Base-by-base conservation (phyloP, 352 stramenopile genomes). In the Phytophthora aleatoria region DNA sequence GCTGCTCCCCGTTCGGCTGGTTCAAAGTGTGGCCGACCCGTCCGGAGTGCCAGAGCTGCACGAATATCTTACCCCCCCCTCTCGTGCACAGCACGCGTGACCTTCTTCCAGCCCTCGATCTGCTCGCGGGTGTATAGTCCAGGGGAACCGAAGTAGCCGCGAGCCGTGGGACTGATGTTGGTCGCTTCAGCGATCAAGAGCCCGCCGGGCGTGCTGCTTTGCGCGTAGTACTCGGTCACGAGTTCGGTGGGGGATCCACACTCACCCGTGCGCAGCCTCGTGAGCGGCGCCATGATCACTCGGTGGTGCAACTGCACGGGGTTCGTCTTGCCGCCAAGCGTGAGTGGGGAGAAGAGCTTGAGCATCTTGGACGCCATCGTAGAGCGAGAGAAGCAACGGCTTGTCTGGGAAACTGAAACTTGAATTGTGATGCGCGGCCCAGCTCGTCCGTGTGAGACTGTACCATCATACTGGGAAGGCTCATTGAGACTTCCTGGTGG, bases 21-120 rank as follows among this genome's bases (percentile, higher is more conserved):
- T 81, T 83, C 6, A 74, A 58, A 10, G 77, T 73, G 64, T 97
- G 87, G 10, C 77, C 63, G 31, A 81, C 65, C 27, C 90, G 79
- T 27, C 90, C 91, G 8, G 79, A 79, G 66, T 97, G 89, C 89
- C 89, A 97, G 8, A 97, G 67, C 69, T 97, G 89, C 13, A 79
- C 48, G 49, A 87, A 92, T 47, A 97, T 96, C 39, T 82, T 78
- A 58, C 79, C 86, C 20, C 74, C 74, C 73, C 39, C 92, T 90
- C 8, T 64, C 71, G 60, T 97, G 91, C 27, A 97, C 90, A 0
- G 72, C 65, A 6, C 87, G 59, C 0, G 78, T 84, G 11, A 92
- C 66, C 16, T 59, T 64, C 51, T 90, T 83, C 85, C 85, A 94
- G 20, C 49, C 67, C 4, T 76, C 54, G 33, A 83, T 31, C 42